Base-by-base conservation (phyloP, 148 eudicot species). In the Gaultheria prostrata region DNA sequence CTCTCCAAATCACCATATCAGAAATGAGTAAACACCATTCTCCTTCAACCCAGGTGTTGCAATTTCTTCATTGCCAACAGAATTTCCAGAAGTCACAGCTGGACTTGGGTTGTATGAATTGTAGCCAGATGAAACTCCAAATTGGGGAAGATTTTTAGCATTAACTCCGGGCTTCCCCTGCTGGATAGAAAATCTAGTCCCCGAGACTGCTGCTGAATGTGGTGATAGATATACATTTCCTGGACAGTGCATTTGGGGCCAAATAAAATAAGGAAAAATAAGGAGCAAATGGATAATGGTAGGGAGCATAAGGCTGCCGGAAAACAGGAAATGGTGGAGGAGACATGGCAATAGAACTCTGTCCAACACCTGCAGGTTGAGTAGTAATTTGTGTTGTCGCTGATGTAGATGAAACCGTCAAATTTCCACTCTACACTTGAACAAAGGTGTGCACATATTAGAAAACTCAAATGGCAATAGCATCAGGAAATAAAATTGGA, bases 301-400 rank as follows among this genome's bases (percentile, higher is more conserved):
- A 90, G 43, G 92, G 85, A 84, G 91, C 89, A 83, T 89, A 93
- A 82, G 92, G 89, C 73, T 88, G 97, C 53, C 92, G 89, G 78
- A 85, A 83, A 50, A 86, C 81, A 78, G 94, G 91, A 82, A 89
- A 77, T 59, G 88, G 85, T 43, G 88, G 93, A 21, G 87, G 91
- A 74, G 94, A 85, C 59, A 85, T 49, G 32, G 91, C 84, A 59
- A 90, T 80, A 57, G 94, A 85, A 83, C 88, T 83, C 78, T 85
- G 97, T 35, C 88, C 89, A 51, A 80, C 76, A 21, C 87, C 89
- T 59, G 72, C 51, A 77, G 95, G 83, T 84, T 88, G 95, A 59
- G 83, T 71, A 14, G 80, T 74, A 82, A 91, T 89, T 61, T 91
- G 88, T 8, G 85, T 86, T 69, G 90, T 81, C 59, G 87, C 88